Base-by-base conservation (phyloP, 257 asterid genomes). In the Penstemon eatonii region DNA sequence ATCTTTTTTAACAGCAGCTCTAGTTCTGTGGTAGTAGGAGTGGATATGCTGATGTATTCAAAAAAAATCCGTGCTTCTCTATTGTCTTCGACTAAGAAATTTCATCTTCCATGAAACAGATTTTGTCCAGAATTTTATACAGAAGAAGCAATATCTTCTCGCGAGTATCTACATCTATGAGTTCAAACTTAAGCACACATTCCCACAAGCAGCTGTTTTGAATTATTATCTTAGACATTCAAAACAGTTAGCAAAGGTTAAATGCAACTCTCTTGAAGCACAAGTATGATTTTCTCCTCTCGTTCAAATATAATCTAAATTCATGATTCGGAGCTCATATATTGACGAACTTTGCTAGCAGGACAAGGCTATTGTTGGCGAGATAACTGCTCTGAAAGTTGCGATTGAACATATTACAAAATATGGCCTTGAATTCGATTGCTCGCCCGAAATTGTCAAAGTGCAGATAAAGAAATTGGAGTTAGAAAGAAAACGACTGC, bases 361-460 rank as follows among this genome's bases (percentile, higher is more conserved):
- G 54, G 54, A 49, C n/a, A 49, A 49, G 54, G 54, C 54, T 10
- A 49, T 12, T 49, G 54, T 49, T 49, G 54, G n/a, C 18, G 54
- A 49, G 18, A 49, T 49, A 10, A 15, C 54, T 49, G 54, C 54
- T 49, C n/a, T 49, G 54, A 49, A 5, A 49, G 6, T 15, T 12
- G 15, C n/a, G 6, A 49, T 10, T 12, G 54, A 49, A 49, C 54
- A 49, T 49, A 49, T 49, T 49, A 5, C n/a, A 15, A 49, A 49
- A 49, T 49, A 49, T 12, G 54, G 54, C 18, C 54, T 49, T 49
- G 54, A 49, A 3, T 10, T 9, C 4, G 54, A 4, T 3, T 49
- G n/a, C 54, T 49, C 54, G 54, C 54, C 15, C 15, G 18, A 49
- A 1, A 12, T 15, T 49, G 19, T 49, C n/a, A 49, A 15, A 49